Evolutionary conservation across 805 yeast species (phyloP), one percentile per base, ranked within the genome.

Genomic region (Wickerhamiella siamensis): DNA sequence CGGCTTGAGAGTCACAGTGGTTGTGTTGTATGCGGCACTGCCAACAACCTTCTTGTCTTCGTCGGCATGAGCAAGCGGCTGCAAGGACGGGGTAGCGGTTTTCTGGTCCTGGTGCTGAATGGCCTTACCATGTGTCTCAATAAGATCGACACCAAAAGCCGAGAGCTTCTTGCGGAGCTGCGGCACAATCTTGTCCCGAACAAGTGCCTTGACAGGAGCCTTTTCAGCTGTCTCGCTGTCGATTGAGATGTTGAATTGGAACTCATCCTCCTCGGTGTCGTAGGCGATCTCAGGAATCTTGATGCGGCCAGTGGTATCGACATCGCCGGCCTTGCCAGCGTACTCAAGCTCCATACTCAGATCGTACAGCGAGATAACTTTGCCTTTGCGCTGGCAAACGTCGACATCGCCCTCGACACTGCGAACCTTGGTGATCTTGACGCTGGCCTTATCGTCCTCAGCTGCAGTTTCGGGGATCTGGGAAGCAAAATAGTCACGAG

Each of bases 321-420:
- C 36, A 9, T 56, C 65, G 8, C 59, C 63, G 20, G 54, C 51
- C 29, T 45, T 45, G 4, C 87, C 84, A 5, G 56, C 59, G 52
- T 77, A 73, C n/a, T 66, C 67, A 44, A 87, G 57, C 2, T 71
- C 75, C 38, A 87, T 46, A 47, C 76, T 71, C 57, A 91, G 65
- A 54, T 91, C 98, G 60, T 84, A 91, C 45, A 91, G 63, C 4
- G 94, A 81, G 52, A 91, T 87, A 20, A 88, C 93, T 60, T 88
- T 87, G 14, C 99, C 98, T 61, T 91, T 91, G 53, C 98, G 76
- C 65, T 91, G 98, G 51, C 84, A 80, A 24, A 91, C 97, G 57
- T 87, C 98, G 49, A 87, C 94, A 54, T 91, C 99, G 41, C 99
- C 99, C 53, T 83, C 94, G 17, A 88, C 69, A 15, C 73, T 63